These are phyloP conservation scores for Xerocomellus dryophilus DNA, from an alignment of 768 basidiomycete species.

Conservation along the genomic window DNA sequence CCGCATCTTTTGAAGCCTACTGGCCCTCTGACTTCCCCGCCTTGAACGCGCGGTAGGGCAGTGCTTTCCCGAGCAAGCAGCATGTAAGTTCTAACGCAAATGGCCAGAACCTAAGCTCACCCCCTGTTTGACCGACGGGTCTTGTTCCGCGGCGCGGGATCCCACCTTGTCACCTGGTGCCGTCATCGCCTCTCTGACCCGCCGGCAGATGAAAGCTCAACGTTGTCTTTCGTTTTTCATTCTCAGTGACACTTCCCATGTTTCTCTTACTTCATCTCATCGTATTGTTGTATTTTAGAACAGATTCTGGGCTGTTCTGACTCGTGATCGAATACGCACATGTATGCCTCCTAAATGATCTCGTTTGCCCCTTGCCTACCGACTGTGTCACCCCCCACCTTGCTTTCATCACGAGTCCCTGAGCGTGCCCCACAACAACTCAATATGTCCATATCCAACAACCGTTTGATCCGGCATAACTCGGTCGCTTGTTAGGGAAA, in stretches of 20 bases:
- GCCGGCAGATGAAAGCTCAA: not conserved
- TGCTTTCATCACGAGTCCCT: not conserved
- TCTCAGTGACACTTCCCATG: not conserved
- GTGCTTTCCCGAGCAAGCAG: not conserved
- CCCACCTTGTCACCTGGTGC: constrained; percentile 9
- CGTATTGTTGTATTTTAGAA: not conserved
- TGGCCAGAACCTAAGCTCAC: not conserved
- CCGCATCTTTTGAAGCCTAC: not conserved
- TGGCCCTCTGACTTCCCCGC: constrained; percentile 1
- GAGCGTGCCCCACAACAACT: not conserved
- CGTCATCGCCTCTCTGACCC: not conserved
- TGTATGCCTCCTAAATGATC: not conserved
- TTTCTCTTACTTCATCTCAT: not conserved
- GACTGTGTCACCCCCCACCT: not conserved
- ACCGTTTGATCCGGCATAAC: not conserved
- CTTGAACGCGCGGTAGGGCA: constrained; percentile 3
- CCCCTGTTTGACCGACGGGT: not conserved
- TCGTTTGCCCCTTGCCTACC: not conserved
- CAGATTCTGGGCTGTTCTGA: not conserved
- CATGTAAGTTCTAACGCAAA: not conserved
- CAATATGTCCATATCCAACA: not conserved
- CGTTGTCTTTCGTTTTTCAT: not conserved
- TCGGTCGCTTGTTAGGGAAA: not conserved
- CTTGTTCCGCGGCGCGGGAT: not conserved
- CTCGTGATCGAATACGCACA: not conserved